These are phyloP conservation scores for Fusarium citri DNA, from an alignment of 2,329 filamentous ascomycete species.

Conservation along the genomic window DNA sequence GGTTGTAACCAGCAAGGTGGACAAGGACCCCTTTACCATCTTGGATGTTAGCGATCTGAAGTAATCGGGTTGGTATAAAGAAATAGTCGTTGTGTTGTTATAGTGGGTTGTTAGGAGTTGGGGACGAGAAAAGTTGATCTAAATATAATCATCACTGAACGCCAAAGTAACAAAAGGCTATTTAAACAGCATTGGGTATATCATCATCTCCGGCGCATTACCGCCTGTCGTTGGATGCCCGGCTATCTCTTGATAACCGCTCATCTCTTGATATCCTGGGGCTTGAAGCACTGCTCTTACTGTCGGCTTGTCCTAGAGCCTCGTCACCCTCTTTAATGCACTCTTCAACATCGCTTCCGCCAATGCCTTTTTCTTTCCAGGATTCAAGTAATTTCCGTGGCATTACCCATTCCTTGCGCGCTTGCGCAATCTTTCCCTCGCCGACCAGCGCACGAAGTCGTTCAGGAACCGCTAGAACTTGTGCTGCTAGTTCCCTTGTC, in stretches of 20 bases:
- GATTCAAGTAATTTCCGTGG: slow-evolving; percentile 62
- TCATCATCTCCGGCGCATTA: slow-evolving; percentile 30
- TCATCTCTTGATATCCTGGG: slow-evolving; percentile 39
- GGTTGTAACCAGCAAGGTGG: slow-evolving; percentile 80
- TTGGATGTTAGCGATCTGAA: slow-evolving; percentile 62
- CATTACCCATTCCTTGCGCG: slow-evolving; percentile 67
- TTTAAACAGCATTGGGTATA: slow-evolving; percentile 39
- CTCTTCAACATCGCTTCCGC: slow-evolving; percentile 65
- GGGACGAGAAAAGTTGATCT: not conserved
- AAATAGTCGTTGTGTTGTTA: not conserved
- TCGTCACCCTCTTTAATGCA: slow-evolving; percentile 68
- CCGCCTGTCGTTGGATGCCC: slow-evolving; percentile 34
- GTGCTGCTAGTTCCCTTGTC: slow-evolving; percentile 68
- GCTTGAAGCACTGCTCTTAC: slow-evolving; percentile 32
- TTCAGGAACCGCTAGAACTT: slow-evolving; percentile 71
- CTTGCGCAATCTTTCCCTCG: slow-evolving; percentile 71
- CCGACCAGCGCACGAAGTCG: slow-evolving; percentile 68
- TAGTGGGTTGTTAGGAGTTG: not conserved
- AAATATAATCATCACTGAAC: not conserved
- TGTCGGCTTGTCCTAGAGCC: slow-evolving; percentile 50
- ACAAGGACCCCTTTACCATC: slow-evolving; percentile 90
- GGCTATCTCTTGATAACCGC: slow-evolving; percentile 32
- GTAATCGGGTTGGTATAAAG: not conserved
- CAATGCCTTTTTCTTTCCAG: slow-evolving; percentile 67
- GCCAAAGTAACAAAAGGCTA: not conserved